phyloP scores from a whole-genome alignment of 768 basidiomycete genomes.

The Phanerodontia chrysosporium region DNA sequence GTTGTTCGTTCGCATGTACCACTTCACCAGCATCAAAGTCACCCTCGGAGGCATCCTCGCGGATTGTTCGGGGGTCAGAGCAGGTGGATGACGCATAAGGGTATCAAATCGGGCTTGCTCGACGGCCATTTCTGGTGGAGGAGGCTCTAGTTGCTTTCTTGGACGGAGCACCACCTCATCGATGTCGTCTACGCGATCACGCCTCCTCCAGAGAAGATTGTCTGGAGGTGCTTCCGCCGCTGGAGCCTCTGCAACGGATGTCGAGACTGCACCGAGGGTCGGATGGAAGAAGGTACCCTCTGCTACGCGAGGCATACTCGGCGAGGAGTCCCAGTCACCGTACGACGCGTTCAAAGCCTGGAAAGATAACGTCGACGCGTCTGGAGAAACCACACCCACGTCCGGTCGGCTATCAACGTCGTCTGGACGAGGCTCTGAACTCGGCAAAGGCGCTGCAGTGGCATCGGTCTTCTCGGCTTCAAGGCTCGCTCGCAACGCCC shows the following conservation, averaged over 20 bases:
- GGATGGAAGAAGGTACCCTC: neutral
- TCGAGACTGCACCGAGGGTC: neutral
- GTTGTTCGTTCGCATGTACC: slow-evolving; percentile 35
- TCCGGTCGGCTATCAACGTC: neutral
- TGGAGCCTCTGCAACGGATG: neutral
- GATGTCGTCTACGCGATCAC: neutral
- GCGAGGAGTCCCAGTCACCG: neutral
- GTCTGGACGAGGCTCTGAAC: neutral
- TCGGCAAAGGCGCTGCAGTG: neutral
- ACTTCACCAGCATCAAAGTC: slow-evolving; percentile 40
- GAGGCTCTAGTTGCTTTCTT: neutral
- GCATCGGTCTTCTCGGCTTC: neutral
- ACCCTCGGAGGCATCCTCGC: slow-evolving; percentile 37
- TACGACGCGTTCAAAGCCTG: neutral
- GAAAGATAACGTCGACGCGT: neutral
- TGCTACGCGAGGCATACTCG: neutral
- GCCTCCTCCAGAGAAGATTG: neutral
- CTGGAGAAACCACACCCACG: neutral
- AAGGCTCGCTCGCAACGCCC: neutral
- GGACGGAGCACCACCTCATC: neutral
- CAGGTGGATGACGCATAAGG: slow-evolving; percentile 40
- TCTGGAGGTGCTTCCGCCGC: neutral
- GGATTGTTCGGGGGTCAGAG: slow-evolving; percentile 30
- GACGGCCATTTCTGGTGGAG: neutral
- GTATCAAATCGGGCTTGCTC: slow-evolving; percentile 13